Conservation (phyloP, 2,329 filamentous ascomycete species). For the Didymella arachidicola region DNA sequence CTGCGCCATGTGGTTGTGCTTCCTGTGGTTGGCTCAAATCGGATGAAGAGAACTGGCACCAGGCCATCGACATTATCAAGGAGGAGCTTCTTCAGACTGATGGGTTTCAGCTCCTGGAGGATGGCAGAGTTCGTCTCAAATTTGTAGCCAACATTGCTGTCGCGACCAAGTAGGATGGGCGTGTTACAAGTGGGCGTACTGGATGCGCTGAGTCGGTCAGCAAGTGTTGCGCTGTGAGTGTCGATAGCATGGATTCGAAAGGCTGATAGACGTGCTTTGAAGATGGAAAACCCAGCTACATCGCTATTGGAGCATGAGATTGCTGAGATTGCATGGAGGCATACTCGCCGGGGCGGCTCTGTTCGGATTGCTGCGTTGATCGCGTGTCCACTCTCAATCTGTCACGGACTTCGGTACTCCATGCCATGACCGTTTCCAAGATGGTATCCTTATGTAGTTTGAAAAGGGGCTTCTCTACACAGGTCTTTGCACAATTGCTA, state of each 20-base stretch:
- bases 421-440: too few relatives aligned
- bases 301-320: too few relatives aligned
- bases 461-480: too few relatives aligned
- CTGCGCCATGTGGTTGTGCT: too few relatives aligned
- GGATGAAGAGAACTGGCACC: neutral
- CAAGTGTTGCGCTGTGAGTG: neutral
- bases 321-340: too few relatives aligned
- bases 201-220: neutral
- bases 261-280: too few relatives aligned
- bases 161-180: neutral
- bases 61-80: neutral
- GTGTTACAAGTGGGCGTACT: neutral
- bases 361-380: too few relatives aligned
- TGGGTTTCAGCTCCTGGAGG: neutral
- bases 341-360: too few relatives aligned
- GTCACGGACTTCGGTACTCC: neutral
- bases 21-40: neutral
- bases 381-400: too few relatives aligned
- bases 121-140: neutral
- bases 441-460: too few relatives aligned
- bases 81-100: neutral
- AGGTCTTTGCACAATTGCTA: too few relatives aligned
- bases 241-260: neutral
- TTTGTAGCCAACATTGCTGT: neutral
- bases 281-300: too few relatives aligned